Conservation (phyloP, 2,329 filamentous ascomycete species). For the Fusarium falciforme region DNA sequence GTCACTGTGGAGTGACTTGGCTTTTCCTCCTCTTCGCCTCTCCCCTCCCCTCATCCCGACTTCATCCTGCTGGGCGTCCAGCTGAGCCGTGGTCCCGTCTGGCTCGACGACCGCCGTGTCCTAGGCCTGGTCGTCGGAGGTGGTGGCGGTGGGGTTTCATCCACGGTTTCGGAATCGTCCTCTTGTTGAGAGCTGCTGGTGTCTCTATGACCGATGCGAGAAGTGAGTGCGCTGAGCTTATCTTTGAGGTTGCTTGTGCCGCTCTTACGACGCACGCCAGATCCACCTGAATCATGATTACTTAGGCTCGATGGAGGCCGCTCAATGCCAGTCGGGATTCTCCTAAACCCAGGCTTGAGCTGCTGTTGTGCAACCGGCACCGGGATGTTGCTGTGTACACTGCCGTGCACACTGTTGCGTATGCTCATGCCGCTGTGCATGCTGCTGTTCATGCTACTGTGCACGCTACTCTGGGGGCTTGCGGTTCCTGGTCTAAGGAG, state of each 20-base stretch:
- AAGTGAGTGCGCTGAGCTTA: conserved; percentile 50
- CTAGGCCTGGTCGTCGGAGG: conserved; percentile 15
- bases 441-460: conserved; percentile 34
- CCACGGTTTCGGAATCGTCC: conserved; percentile 32
- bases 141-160: conserved; percentile 20
- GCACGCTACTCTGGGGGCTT: conserved; percentile 42
- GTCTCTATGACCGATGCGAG: conserved; percentile 43
- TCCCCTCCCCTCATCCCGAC: background rate
- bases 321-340: conserved; percentile 37
- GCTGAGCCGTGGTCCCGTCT: conserved; percentile 29
- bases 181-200: conserved; percentile 33
- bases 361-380: conserved; percentile 16
- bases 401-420: conserved; percentile 29
- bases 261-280: conserved; percentile 44
- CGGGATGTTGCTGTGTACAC: conserved; percentile 30
- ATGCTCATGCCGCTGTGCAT: conserved; percentile 25
- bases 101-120: conserved; percentile 33
- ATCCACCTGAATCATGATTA: conserved; percentile 33
- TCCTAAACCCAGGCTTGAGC: conserved; percentile 37
- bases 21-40: conserved; percentile 8
- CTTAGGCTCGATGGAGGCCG: conserved; percentile 50
- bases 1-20: conserved; percentile 4
- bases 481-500: conserved; percentile 49
- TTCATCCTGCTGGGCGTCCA: conserved; percentile 36
- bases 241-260: conserved; percentile 49